Base-by-base conservation (phyloP, 2,329 filamentous ascomycete species). In the Penicillium sp. region DNA sequence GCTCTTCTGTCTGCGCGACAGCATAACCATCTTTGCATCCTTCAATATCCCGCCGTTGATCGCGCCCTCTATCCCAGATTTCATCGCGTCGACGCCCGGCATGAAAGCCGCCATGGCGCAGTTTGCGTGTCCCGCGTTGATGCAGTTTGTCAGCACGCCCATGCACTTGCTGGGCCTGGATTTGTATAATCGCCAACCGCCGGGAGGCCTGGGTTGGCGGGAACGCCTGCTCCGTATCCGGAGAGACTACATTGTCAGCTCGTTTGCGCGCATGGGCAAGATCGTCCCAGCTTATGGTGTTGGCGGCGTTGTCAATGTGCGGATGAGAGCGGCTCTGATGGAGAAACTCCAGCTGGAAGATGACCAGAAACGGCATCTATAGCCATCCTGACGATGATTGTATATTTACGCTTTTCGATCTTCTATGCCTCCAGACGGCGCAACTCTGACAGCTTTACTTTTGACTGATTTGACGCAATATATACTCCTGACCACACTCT, bases 241-340 rank as follows among this genome's bases (percentile, higher is more conserved):
- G 57, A 80, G 83, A 61, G 91, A 95, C 68, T 96, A 91, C 85
- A 75, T 81, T 18, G 81, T 87, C 61, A 93, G 88, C 70, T 84
- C 84, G 28, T 73, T 83, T 56, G 91, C 92, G 24, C 77, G 91
- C 54, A 88, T 96, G 73, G 88, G 88, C 59, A 82, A 92, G 66
- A 96, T 96, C 64, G 81, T 96, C 2, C 91, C 91, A 18, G 91
- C 91, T 0, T 96, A 93, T 77, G 92, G 91, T 1, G 81, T 96
- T 12, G 92, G 91, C 0, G 91, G 91, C 0, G 90, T 96, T 11
- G 88, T 94, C 11, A 96, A 96, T 73, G 81, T 81, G 58, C 86
- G 88, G 66, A 78, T 93, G 46, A 81, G 91, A 64, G 78, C 75
- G 66, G 77, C 69, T 53, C 68, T 93, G 64, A 91, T 96, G 87